phyloP scores from a whole-genome alignment of 345 rosid genomes.

The Dipteronia dyeriana region DNA sequence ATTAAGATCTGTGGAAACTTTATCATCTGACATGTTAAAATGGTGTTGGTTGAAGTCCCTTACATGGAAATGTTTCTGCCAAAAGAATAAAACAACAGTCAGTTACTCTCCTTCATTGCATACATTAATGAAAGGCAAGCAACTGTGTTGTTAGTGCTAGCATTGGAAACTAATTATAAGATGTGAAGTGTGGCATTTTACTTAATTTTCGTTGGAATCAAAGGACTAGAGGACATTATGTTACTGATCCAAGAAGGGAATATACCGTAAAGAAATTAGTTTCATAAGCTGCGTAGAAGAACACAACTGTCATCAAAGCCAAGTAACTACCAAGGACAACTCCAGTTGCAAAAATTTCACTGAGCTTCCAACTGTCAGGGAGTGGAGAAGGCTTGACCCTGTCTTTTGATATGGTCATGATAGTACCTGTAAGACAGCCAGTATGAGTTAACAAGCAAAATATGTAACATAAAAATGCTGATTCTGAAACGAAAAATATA shows the following conservation, averaged over 20 bases:
- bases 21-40: constrained; percentile 23
- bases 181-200: too few relatives aligned
- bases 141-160: too few relatives aligned
- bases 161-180: too few relatives aligned
- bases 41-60: constrained; percentile 46
- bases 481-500: background rate
- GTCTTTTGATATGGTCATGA: constrained; percentile 68
- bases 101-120: background rate
- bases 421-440: constrained; percentile 38
- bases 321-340: constrained; percentile 55
- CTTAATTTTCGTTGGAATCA: background rate
- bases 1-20: constrained; percentile 19
- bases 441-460: background rate
- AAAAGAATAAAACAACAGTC: background rate
- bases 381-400: constrained; percentile 61
- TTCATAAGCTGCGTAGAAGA: constrained; percentile 57
- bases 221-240: background rate
- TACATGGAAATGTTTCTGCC: constrained; percentile 42
- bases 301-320: constrained; percentile 58
- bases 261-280: constrained; percentile 55
- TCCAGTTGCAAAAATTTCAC: constrained; percentile 64
- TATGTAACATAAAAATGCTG: background rate
- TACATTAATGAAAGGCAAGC: background rate
- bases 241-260: background rate
- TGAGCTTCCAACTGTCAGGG: constrained; percentile 62